Base-by-base conservation (phyloP, 306 rosid species). In the Echinosophora koreensis region DNA sequence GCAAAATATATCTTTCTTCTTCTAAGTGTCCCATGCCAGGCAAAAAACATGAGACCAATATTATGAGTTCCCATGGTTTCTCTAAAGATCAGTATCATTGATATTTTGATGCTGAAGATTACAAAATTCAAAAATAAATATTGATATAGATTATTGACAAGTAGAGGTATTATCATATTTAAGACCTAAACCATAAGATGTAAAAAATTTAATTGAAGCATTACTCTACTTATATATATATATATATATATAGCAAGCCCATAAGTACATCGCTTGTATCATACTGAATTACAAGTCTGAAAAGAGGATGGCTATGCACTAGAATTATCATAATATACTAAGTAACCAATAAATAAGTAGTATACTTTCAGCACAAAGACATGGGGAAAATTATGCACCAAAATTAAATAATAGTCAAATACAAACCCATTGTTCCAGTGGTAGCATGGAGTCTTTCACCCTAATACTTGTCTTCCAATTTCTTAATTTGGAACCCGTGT, bases 351-450 rank as follows among this genome's bases (percentile, higher is more conserved):
- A 44, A 35, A 65, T 42, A 52, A 47, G 44, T 13, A 76, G 58
- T 12, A 42, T 56, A 73, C 37, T 70, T 72, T 69, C 77, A 72
- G 32, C 38, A 58, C 46, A 54, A 41, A 66, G 38, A 51, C 61
- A 84, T 61, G 55, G 22, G 69, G 34, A 71, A 69, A 49, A 66
- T 41, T 54, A 79, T 34, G 49, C 52, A 57, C 57, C 50, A 77
- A 74, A 57, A 65, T 56, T 46, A 78, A 22, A 70, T 22, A 71
- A 76, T 42, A 80, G 46, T 64, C 41, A 71, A 64, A 74, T 80
- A 88, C 96, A 78, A 72, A 95, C 99, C 99, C 99, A 96, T 89
- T 96, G 99, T 87, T 96, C 99, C 76, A 96, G 83, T 3, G 97
- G 89, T 82, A 96, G 90, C 92, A 87, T 88, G 73, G 99, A 89